Conservation (phyloP, 2,329 filamentous ascomycete species). For the Talaromyces pinophilus region DNA sequence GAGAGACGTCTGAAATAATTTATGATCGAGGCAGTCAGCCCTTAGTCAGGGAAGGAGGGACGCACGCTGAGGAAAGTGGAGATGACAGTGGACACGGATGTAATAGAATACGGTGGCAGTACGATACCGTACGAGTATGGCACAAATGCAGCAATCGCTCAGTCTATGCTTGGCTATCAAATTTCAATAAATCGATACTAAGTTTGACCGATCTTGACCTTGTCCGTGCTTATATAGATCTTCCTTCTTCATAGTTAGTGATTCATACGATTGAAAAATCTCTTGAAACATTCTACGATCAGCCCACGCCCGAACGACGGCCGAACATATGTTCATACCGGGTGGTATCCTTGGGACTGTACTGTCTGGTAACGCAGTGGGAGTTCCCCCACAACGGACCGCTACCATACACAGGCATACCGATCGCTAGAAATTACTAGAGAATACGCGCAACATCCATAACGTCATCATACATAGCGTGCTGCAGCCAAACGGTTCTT, state of each 20-base stretch:
- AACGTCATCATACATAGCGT: slow-evolving; percentile 19
- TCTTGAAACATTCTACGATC: background rate
- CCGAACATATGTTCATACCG: background rate
- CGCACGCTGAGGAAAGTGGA: background rate
- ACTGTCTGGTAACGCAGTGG: background rate
- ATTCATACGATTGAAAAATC: background rate
- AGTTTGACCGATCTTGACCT: background rate
- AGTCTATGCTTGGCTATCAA: background rate
- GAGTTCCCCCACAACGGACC: background rate
- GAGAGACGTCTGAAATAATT: background rate
- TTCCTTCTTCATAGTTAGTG: background rate
- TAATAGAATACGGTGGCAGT: background rate
- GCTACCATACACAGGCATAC: background rate
- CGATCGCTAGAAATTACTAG: background rate
- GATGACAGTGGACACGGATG: background rate
- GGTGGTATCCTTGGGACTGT: background rate
- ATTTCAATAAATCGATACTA: background rate
- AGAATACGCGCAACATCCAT: slow-evolving; percentile 2
- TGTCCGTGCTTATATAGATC: background rate
- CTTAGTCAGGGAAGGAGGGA: background rate
- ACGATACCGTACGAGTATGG: slow-evolving; percentile 6
- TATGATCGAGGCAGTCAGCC: slow-evolving; percentile 1
- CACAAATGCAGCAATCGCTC: slow-evolving; percentile 4
- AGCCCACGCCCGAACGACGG: background rate
- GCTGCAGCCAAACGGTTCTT: background rate